Conservation (phyloP, 257 asterid species). For the Echites panduratus region DNA sequence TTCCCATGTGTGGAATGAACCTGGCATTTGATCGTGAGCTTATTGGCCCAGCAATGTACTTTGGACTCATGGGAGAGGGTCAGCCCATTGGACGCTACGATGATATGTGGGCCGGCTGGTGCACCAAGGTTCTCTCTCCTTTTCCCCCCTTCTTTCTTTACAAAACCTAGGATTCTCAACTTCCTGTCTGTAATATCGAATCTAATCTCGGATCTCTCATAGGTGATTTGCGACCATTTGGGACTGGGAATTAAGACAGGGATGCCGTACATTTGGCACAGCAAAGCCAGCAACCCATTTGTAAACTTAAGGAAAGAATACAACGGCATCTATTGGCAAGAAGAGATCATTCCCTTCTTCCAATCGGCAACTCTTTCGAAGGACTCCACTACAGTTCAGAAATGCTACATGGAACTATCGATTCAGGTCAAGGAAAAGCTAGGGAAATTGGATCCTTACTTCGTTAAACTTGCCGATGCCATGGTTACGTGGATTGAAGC, state of each 20-base stretch:
- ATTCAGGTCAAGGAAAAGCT: constrained; percentile 73
- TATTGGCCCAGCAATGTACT: constrained; percentile 91
- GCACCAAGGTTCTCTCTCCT: constrained; percentile 46
- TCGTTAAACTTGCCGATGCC: constrained; percentile 70
- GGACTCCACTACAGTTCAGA: constrained; percentile 74
- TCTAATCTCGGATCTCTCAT: not conserved
- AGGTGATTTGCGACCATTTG: constrained; percentile 89
- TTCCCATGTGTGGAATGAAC: constrained; percentile 97
- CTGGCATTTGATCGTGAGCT: constrained; percentile 82
- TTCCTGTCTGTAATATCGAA: too few relatives aligned
- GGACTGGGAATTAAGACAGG: constrained; percentile 88
- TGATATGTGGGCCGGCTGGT: constrained; percentile 99
- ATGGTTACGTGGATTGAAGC: constrained; percentile 92
- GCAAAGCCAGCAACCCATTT: constrained; percentile 94
- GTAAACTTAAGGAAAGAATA: constrained; percentile 79
- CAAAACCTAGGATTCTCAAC: too few relatives aligned
- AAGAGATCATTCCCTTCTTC: constrained; percentile 87
- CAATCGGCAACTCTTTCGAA: constrained; percentile 55
- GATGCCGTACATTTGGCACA: constrained; percentile 87
- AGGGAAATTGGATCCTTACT: constrained; percentile 62
- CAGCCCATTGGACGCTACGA: constrained; percentile 96
- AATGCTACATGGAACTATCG: constrained; percentile 65
- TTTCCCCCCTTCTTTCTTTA: not conserved
- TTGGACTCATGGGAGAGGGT: constrained; percentile 95
- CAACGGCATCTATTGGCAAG: constrained; percentile 95